Evolutionary conservation across 495 filamentous ascomycete genomes (phyloP), one percentile per base, ranked within the genome.

Genomic region (Aspergillus haitiensis): DNA sequence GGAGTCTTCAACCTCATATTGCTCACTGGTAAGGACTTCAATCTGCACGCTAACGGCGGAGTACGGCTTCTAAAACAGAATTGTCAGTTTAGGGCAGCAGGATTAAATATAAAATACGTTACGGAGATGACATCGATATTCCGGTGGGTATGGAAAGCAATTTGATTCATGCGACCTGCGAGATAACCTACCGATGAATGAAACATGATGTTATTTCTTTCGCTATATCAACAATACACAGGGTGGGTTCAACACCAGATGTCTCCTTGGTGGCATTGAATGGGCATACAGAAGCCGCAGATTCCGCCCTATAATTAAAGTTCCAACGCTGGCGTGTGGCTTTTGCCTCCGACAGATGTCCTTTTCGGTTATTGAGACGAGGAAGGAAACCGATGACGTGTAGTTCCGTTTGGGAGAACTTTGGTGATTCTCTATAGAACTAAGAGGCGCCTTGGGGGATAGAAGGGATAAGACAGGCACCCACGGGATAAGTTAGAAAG

Each of bases 1-100:
- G 35, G 92, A 81, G 66, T 98, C 95, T 72, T 98, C 88, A 62
- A 93, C 88, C 54, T 93, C 89, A 75, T 90, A 92, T 64, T 88
- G 81, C 74, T 97, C 93, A 70, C 90, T 88, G 10, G 92, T 97
- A 55, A 98, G 83, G 46, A 87, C 85, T 70, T 98, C 93, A 61
- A 99, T 86, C 55, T 90, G 89, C n/a, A 96, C 95, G 18, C 93
- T 95, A 61, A 98, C 86, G 9, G 95, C 91, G 56, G 95, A 87
- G 72, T 92, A 98, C 0, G 95, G 93, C 74, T 98, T 97, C 79
- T 91, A 57, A 49, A 45, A 12, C 8, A 49, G 4, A 4, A 12
- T 27, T 11, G 35, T 57, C 6, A 59, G 52, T 50, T 7, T 21
- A 11, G 35, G 12, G 40, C 15, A 15, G 44, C 44, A 12, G 59